phyloP scores from a whole-genome alignment of 148 eudicot species.

The Dysphania ambrosioides region DNA sequence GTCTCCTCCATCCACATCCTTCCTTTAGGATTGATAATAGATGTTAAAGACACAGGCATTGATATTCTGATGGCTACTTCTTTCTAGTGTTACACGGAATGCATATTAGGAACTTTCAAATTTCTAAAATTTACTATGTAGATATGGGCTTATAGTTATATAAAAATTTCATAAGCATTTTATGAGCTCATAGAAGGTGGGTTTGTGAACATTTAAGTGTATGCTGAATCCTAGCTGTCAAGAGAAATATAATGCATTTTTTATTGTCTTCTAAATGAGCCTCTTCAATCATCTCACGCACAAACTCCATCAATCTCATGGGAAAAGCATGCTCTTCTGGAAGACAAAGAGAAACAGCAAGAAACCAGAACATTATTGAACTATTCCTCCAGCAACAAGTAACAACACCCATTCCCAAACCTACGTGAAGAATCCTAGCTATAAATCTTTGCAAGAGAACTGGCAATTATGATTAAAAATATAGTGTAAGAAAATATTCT shows the following conservation, averaged over 20 bases:
- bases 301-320: neutral
- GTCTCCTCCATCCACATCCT: neutral
- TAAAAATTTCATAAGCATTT: no score
- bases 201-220: neutral
- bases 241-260: neutral
- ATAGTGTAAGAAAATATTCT: neutral
- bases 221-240: neutral
- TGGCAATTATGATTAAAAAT: no score
- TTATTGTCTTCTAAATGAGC: neutral
- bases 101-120: neutral
- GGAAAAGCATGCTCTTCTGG: neutral
- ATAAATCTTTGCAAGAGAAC: neutral
- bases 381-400: neutral
- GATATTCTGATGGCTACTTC: neutral
- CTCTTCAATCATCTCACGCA: neutral
- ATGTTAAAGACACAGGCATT: neutral
- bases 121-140: neutral
- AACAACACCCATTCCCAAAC: no score
- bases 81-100: neutral
- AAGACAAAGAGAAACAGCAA: neutral
- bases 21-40: neutral
- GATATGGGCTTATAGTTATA: neutral
- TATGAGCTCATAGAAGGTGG: neutral
- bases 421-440: neutral
- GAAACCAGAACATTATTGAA: neutral